These are phyloP conservation scores for Coemansia sp. DNA, from an alignment of 371 early-diverging fungal species.

Conservation along the genomic window DNA sequence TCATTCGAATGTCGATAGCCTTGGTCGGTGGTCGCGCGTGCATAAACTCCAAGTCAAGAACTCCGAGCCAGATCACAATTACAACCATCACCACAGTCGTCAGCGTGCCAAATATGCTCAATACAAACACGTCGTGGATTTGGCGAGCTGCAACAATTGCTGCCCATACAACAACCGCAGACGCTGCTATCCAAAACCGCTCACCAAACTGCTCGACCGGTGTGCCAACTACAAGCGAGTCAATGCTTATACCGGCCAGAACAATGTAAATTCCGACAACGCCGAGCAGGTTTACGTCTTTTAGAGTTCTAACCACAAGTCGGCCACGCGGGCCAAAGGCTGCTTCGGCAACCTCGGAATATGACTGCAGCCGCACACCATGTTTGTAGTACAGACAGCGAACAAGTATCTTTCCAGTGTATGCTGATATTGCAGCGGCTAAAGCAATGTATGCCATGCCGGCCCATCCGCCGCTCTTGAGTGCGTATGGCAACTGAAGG, in stretches of 20 bases:
- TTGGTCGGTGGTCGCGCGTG: conserved; percentile 38
- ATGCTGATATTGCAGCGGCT: conserved; percentile 71
- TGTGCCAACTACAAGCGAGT: conserved; percentile 52
- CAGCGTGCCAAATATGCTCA: conserved; percentile 55
- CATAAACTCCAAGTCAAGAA: conserved; percentile 26
- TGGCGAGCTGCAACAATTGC: conserved; percentile 44
- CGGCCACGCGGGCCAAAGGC: conserved; percentile 46
- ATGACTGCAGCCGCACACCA: conserved; percentile 48
- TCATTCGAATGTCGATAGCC: conserved; percentile 28
- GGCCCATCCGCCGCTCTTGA: conserved; percentile 82
- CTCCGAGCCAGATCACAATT: conserved; percentile 48
- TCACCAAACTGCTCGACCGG: conserved; percentile 26
- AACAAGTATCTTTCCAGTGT: conserved; percentile 68
- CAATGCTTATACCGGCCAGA: conserved; percentile 67
- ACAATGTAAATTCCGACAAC: conserved; percentile 77
- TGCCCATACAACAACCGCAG: conserved; percentile 43
- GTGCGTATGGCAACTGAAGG: conserved; percentile 77
- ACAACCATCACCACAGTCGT: conserved; percentile 52
- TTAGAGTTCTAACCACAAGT: conserved; percentile 23
- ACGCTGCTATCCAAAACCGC: conserved; percentile 48
- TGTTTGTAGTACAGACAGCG: conserved; percentile 71
- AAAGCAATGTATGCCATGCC: conserved; percentile 72
- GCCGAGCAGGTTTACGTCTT: conserved; percentile 58
- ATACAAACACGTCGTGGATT: conserved; percentile 49
- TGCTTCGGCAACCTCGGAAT: conserved; percentile 50